Evolutionary conservation across 139 green algal species (phyloP).

Genomic region (Chlorella sorokiniana): DNA sequence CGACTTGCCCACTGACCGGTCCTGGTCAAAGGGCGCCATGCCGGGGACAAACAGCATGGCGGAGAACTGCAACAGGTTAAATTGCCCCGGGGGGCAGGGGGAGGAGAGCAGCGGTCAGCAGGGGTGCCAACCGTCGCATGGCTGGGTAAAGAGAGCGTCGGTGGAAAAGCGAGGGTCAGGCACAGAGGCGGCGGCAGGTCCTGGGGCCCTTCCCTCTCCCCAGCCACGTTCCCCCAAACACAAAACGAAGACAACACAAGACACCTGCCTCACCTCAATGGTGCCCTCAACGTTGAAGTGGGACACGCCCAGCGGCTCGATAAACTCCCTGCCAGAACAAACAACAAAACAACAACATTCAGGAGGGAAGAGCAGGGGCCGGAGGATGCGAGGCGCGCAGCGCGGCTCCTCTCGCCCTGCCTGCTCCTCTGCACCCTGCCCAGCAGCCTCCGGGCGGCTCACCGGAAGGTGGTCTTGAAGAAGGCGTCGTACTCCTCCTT

Average conservation of each 20-base stretch:
- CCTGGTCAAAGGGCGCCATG: constrained; percentile 97
- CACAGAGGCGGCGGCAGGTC: no score
- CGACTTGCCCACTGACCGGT: constrained; percentile 53
- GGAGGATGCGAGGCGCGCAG: neutral
- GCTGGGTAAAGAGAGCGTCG: no score
- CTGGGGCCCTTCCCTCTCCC: no score
- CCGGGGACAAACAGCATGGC: constrained; percentile 93
- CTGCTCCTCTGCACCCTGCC: neutral
- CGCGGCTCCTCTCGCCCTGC: neutral
- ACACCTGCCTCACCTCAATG: constrained; percentile 55
- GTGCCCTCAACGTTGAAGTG: constrained; percentile 97
- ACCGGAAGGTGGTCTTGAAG: constrained; percentile 88
- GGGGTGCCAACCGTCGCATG: no score
- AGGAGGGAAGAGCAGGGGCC: neutral
- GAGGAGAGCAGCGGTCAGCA: neutral
- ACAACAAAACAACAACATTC: neutral
- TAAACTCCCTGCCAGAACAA: constrained; percentile 71
- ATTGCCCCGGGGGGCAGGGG: neutral
- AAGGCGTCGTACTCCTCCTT: constrained; percentile 95
- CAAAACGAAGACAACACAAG: neutral
- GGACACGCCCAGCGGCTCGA: constrained; percentile 73
- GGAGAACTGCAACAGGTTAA: constrained; percentile 95
- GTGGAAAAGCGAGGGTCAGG: no score
- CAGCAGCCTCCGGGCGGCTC: neutral
- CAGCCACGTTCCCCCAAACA: neutral